These are phyloP conservation scores for Chalciporus piperatus DNA, from an alignment of 768 basidiomycete species.

Conservation along the genomic window DNA sequence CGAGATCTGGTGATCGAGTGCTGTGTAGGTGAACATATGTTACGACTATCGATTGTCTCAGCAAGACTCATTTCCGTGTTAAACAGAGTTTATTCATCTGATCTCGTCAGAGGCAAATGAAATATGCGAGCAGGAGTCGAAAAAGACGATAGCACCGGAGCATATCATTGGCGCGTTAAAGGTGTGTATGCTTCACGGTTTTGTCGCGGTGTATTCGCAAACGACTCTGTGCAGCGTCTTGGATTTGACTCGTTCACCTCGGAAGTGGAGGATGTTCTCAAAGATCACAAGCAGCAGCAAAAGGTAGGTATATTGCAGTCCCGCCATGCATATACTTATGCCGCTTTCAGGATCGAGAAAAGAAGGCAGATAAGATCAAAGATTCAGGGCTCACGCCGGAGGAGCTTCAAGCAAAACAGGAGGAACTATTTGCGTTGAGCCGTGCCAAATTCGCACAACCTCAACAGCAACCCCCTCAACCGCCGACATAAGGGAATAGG, in stretches of 20 bases:
- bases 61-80: constrained; percentile 13
- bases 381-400: constrained; percentile 88
- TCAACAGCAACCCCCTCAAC: constrained; percentile 36
- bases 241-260: constrained; percentile 90
- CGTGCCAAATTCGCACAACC: constrained; percentile 73
- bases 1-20: constrained; percentile 97
- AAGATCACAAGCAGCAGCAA: constrained; percentile 94
- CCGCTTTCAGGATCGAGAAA: constrained; percentile 70
- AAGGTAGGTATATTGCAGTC: constrained; percentile 56
- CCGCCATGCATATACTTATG: constrained; percentile 3
- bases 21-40: constrained; percentile 86
- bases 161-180: constrained; percentile 92
- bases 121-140: constrained; percentile 95
- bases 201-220: not conserved
- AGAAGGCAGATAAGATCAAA: constrained; percentile 88
- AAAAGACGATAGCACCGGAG: constrained; percentile 98
- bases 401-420: constrained; percentile 84
- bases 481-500: not conserved
- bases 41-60: constrained; percentile 3
- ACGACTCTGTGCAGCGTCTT: constrained; percentile 56
- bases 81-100: constrained; percentile 92
- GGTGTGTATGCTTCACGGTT: constrained; percentile 40
- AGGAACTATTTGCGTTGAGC: constrained; percentile 90
- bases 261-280: constrained; percentile 89
- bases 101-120: constrained; percentile 98